These are phyloP conservation scores for Beverwykella pulmonaria DNA, from an alignment of 495 filamentous ascomycete species.

Conservation along the genomic window DNA sequence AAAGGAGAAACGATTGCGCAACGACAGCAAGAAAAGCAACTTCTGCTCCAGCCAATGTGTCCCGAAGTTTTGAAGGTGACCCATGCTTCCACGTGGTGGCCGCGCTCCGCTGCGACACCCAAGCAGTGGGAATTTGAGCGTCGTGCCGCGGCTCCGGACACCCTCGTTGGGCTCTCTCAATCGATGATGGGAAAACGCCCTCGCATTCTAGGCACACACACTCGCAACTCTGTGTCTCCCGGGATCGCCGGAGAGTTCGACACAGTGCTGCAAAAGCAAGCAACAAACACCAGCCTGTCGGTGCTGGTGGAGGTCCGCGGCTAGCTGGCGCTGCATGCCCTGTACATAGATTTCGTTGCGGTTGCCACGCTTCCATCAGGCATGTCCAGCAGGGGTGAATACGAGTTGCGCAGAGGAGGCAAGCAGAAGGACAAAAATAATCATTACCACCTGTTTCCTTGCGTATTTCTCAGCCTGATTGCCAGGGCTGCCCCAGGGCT, in stretches of 20 bases:
- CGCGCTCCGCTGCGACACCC: conserved; percentile 9
- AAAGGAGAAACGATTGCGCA: conserved; percentile 28
- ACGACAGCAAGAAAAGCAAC: background rate
- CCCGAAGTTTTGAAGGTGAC: background rate
- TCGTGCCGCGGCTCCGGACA: conserved; percentile 11
- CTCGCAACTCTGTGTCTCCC: background rate
- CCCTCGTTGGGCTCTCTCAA: conserved; percentile 8
- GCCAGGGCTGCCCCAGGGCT: background rate
- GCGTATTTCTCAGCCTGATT: conserved; percentile 22
- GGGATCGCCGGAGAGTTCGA: background rate
- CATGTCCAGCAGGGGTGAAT: conserved; percentile 1
- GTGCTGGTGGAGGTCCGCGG: background rate
- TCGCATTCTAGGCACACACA: background rate
- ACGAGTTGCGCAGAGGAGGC: conserved; percentile 22
- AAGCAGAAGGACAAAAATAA: conserved; percentile 32
- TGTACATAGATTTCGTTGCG: background rate
- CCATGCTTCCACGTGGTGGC: conserved; percentile 28
- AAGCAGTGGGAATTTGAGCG: conserved; percentile 9
- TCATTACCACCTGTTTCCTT: conserved; percentile 9
- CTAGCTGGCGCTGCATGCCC: background rate
- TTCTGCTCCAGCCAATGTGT: background rate
- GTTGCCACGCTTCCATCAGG: conserved; percentile 9
- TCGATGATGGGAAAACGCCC: background rate
- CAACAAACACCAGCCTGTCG: background rate
- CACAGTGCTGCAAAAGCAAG: background rate